Evolutionary conservation across 2,329 filamentous ascomycete species (phyloP), one percentile per base, ranked within the genome.

Genomic region (Aureobasidium sp.): DNA sequence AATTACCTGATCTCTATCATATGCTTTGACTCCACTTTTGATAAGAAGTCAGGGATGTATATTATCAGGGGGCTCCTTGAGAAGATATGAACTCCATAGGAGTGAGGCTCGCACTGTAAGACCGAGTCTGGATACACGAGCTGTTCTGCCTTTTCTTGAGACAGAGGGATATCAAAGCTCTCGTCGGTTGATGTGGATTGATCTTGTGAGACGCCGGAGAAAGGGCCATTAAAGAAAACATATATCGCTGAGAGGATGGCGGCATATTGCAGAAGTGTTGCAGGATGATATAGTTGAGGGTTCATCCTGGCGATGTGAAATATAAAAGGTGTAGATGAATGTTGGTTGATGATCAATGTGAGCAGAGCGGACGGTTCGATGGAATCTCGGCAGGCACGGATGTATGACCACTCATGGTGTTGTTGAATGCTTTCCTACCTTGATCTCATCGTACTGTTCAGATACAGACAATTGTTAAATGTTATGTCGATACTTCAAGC

Each of bases 11-110:
- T 73, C 5, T 74, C 68, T 8, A 85, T 72, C 34, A 85, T 70
- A 66, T 82, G 76, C n/a, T 76, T 70, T 13, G 76, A 76, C 69
- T 86, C 83, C 1, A 70, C 66, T 1, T 67, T 67, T 17, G 74
- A 78, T 39, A 86, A 64, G 68, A 85, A 86, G 39, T 76, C 74
- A 68, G 84, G 80, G 51, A 86, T 78, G 69, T 86, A 85, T 17
- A 86, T 75, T 7, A 87, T 75, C 64, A 86, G 70, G 2, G 84
- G 84, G 48, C 79, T 77, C 17, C 78, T 73, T 20, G 77, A 80
- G 57, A 85, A 74, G 5, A 86, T 72, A 66, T 82, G 79, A 1
- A 80, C 68, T 39, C 68, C 68, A 61, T 76, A 77, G 4, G 64
- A 63, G 68, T 78, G 75, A 39, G 68, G 65, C 7, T 66, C 63